phyloP scores from a whole-genome alignment of 805 yeast genomes.

The Cyberlindnera misumaiensis region DNA sequence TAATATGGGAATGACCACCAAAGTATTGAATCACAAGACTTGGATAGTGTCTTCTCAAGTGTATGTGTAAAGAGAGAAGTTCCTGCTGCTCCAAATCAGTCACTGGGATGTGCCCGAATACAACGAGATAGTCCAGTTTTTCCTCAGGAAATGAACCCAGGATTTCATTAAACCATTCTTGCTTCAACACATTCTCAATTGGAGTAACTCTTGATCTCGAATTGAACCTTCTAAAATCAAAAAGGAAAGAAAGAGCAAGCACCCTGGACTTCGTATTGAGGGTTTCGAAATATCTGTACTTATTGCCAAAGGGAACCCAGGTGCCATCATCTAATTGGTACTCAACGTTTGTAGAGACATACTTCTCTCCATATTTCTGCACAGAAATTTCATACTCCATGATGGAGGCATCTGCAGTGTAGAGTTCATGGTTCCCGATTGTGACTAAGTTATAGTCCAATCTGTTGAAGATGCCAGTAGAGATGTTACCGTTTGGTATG shows the following conservation, averaged over 20 bases:
- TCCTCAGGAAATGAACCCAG: slow-evolving; percentile 27
- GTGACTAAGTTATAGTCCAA: slow-evolving; percentile 74
- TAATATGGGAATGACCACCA: slow-evolving; percentile 91
- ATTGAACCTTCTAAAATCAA: slow-evolving; percentile 63
- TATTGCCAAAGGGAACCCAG: slow-evolving; percentile 62
- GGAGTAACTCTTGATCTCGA: slow-evolving; percentile 57
- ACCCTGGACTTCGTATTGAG: slow-evolving; percentile 42
- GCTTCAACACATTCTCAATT: slow-evolving; percentile 43
- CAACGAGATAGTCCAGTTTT: slow-evolving; percentile 56
- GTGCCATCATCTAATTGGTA: slow-evolving; percentile 35
- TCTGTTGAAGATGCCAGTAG: slow-evolving; percentile 56
- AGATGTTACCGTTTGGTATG: slow-evolving; percentile 56
- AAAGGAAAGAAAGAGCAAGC: slow-evolving; percentile 71
- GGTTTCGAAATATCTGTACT: slow-evolving; percentile 60
- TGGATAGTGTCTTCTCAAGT: slow-evolving; percentile 55
- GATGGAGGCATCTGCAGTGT: slow-evolving; percentile 53
- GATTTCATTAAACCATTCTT: slow-evolving; percentile 59
- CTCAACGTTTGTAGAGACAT: slow-evolving; percentile 69
- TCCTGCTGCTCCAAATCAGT: slow-evolving; percentile 30
- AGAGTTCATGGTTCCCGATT: slow-evolving; percentile 88
- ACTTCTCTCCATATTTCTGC: slow-evolving; percentile 52
- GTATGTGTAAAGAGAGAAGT: slow-evolving; percentile 29
- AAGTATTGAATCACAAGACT: slow-evolving; percentile 67
- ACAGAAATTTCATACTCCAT: slow-evolving; percentile 61
- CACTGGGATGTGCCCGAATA: slow-evolving; percentile 79